Evolutionary conservation across 345 rosid genomes (phyloP), one percentile per base, ranked within the genome.

Genomic region (Murraya paniculata): DNA sequence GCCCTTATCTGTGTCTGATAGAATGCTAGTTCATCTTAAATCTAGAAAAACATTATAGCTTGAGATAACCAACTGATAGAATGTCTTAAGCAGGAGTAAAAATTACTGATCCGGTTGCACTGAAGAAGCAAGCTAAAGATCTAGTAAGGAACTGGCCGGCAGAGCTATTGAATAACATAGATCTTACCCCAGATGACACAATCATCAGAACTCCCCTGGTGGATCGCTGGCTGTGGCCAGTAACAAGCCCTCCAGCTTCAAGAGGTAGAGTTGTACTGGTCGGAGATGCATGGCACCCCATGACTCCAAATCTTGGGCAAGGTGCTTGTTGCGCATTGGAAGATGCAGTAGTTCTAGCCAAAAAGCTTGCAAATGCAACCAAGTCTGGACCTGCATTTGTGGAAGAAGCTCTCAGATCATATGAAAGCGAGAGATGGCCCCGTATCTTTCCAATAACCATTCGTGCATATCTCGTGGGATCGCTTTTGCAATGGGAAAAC

Each of bases 201-300:
- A 76, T 96, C 57, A 91, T 87, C 36, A 86, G 78, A 76, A 91
- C 98, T 68, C 95, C 94, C 2, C 89, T 93, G 8, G 95, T 89
- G 25, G 97, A 93, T 82, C 90, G 98, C 36, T 90, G 99, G 98
- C 82, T 90, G 27, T 94, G 99, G 98, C 97, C 97, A 1, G 85
- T 72, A 5, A 60, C 88, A 10, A 85, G 88, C 83, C 94, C 98
- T 73, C 73, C 88, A 0, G 93, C 95, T 71, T 96, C 95, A 38
- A 80, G 80, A 31, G 93, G 95, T 8, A 68, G 78, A 38, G 87
- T 91, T 6, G 98, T 93, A 45, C 85, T 91, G 22, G 96, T 88
- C 2, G 97, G 97, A 64, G 95, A 95, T 78, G 98, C 99, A 4
- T 95, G 98, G 97, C 97, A 95, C 74, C 99, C 97, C 18, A 93